Base-by-base conservation (phyloP, 176 grass and related monocot genomes). In the Zoysia pacifica region DNA sequence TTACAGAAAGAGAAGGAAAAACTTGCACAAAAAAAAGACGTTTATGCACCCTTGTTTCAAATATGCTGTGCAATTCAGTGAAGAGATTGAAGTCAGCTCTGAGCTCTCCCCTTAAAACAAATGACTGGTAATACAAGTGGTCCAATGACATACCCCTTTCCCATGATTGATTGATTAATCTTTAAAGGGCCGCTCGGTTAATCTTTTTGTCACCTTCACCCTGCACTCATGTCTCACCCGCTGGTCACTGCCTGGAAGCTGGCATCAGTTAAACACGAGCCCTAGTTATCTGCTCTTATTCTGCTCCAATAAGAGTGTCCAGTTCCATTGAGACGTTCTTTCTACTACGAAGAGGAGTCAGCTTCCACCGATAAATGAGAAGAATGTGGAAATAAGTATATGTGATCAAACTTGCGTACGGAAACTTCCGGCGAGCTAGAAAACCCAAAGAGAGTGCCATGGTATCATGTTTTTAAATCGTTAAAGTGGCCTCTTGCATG, bases 71-170 rank as follows among this genome's bases (percentile, higher is more conserved):
- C 4, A 16, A 16, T 54, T 12, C 11, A 52, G 50, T 14, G 50
- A 52, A 52, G 50, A 54, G 16, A 14, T 51, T 51, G 2, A 51
- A 3, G 10, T 11, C 49, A 51, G 49, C 10, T 51, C 9, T 13
- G 49, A 9, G 1, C 14, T 15, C 6, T 28, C 28, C 28, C 0
- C 52, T 54, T 54, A 16, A 54, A 16, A 65, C 75, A 65, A 66
- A 85, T 78, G 38, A 54, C n/a, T 70, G 67, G 20, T 65, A 55
- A 79, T 28, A 43, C 58, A 66, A 47, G 18, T 78, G 74, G 45
- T 28, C 28, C n/a, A 68, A 65, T 47, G 75, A 48, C 75, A 65
- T 37, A 40, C 53, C 59, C 48, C 11, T 41, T 35, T 2, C 45
- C 8, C 45, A 6, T 28, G 28, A 28, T 28, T 28, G 28, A 28